Base-by-base conservation (phyloP, 73 alveolate species). In the Stentor roeselii region DNA sequence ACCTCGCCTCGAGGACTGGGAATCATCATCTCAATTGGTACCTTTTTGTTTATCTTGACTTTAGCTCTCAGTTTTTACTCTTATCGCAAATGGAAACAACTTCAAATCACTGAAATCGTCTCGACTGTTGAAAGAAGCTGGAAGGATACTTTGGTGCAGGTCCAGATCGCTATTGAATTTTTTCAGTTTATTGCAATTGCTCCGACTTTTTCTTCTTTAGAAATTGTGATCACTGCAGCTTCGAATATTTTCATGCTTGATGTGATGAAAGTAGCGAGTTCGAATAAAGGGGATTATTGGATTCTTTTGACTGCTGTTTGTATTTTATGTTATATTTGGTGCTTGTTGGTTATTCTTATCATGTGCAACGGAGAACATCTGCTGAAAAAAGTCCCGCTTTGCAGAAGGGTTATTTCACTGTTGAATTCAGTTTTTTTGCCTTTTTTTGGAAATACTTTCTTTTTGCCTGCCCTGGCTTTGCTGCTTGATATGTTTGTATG, bases 111-210 rank as follows among this genome's bases (percentile, higher is more conserved):
- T 1, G 36, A 76, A 76, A 37, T 76, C 36, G 39, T 14, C 2
- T 31, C n/a, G 34, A 32, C 84, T 1, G 67, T 39, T 37, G 76
- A 21, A 30, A 37, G 84, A 39, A 39, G 75, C 60, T 76, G 84
- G 84, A 37, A 41, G n/a, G 84, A 76, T 40, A 76, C 84, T 27
- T 37, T 41, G 60, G 84, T 76, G 30, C 74, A 76, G 3, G 82
- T 40, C 1, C 27, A 32, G 11, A 76, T 76, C 39, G 78, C 59
- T 21, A 39, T 76, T 21, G 84, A 76, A 3, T 76, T 76, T 76
- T 76, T 76, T 67, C 84, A 76, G 59, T 76, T 76, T 76, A 38
- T 76, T 27, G 84, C 84, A 36, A 76, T 76, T 76, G 84, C 84
- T n/a, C 84, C 84, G 6, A 41, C 34, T 37, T 76, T 76, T 76